Evolutionary conservation across 345 rosid species (phyloP).

Genomic region (Turritis glabra): DNA sequence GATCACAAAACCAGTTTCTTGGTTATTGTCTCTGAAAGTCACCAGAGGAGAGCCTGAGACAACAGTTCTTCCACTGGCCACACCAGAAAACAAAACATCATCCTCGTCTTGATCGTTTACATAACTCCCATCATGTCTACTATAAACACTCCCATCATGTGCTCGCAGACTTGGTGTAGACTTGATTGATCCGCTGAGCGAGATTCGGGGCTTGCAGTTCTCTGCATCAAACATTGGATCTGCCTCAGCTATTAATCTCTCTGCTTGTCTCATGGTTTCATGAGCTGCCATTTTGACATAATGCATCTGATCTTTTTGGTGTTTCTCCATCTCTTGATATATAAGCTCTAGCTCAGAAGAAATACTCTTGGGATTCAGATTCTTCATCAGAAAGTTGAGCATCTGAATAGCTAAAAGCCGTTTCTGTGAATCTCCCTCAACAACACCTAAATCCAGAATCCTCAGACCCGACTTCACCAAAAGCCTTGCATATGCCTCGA

Average conservation of each 20-base stretch:
- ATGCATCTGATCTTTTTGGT: conserved; percentile 80
- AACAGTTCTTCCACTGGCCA: conserved; percentile 48
- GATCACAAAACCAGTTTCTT: conserved; percentile 50
- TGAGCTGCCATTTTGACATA: conserved; percentile 80
- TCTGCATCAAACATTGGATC: conserved; percentile 50
- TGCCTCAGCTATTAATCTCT: conserved; percentile 54
- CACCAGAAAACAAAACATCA: conserved; percentile 71
- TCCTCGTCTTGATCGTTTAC: conserved; percentile 68
- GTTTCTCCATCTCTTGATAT: conserved; percentile 73
- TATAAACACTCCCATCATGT: conserved; percentile 62
- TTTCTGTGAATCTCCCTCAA: conserved; percentile 76
- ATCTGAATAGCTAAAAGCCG: conserved; percentile 82
- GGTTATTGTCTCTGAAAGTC: conserved; percentile 37
- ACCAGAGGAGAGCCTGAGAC: conserved; percentile 45
- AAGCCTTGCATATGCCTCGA: conserved; percentile 91
- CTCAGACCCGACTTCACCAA: conserved; percentile 74
- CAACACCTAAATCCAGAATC: conserved; percentile 58
- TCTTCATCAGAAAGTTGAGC: conserved; percentile 93
- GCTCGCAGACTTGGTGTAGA: conserved; percentile 48
- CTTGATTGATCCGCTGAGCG: conserved; percentile 43
- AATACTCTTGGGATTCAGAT: conserved; percentile 77
- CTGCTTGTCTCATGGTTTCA: conserved; percentile 83
- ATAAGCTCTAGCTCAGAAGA: conserved; percentile 68
- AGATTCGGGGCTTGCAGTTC: conserved; percentile 4
- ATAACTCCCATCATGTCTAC: conserved; percentile 45